Conservation (phyloP, 1,284 basidiomycete genomes). For the Apiotrichum akiyoshidainum region DNA sequence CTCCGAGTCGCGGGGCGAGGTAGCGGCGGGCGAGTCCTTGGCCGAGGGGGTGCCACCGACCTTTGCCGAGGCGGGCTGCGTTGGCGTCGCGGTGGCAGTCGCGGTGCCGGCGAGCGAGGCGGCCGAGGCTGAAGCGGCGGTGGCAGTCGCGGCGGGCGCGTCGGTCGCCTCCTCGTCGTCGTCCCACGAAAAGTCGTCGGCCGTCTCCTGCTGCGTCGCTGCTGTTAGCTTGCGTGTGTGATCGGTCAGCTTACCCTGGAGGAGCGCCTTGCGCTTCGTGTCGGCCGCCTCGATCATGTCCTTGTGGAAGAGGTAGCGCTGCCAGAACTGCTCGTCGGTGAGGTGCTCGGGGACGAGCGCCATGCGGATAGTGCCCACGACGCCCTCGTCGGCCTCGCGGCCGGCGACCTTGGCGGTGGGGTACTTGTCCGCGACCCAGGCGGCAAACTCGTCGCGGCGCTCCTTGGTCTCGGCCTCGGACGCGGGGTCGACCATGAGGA, state of each 20-base stretch:
- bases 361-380: slow-evolving; percentile 60
- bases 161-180: slow-evolving; percentile 34
- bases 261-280: slow-evolving; percentile 70
- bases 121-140: slow-evolving; percentile 5
- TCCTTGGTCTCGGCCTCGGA: slow-evolving; percentile 55
- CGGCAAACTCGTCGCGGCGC: slow-evolving; percentile 59
- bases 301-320: slow-evolving; percentile 84
- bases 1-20: slow-evolving; percentile 50
- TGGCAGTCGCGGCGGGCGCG: slow-evolving; percentile 1
- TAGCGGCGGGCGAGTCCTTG: slow-evolving; percentile 19
- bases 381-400: slow-evolving; percentile 46
- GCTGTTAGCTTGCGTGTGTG: background rate
- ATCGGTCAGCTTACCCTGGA: slow-evolving; percentile 61
- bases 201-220: slow-evolving; percentile 13
- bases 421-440: slow-evolving; percentile 63
- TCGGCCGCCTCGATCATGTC: slow-evolving; percentile 81
- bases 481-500: slow-evolving; percentile 72
- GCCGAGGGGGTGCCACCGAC: background rate
- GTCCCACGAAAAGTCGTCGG: slow-evolving; percentile 52
- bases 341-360: slow-evolving; percentile 69
- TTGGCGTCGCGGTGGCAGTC: slow-evolving; percentile 2
- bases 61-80: slow-evolving; percentile 3
- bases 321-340: slow-evolving; percentile 74
- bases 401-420: slow-evolving; percentile 45
- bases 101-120: slow-evolving; percentile 18